A percentile compares a stretch with the other conserved stretches of the same genome.
These are phyloP conservation scores for Naganishia sp. DNA, from an alignment of 1,284 basidiomycete species.

Conservation along the genomic window DNA sequence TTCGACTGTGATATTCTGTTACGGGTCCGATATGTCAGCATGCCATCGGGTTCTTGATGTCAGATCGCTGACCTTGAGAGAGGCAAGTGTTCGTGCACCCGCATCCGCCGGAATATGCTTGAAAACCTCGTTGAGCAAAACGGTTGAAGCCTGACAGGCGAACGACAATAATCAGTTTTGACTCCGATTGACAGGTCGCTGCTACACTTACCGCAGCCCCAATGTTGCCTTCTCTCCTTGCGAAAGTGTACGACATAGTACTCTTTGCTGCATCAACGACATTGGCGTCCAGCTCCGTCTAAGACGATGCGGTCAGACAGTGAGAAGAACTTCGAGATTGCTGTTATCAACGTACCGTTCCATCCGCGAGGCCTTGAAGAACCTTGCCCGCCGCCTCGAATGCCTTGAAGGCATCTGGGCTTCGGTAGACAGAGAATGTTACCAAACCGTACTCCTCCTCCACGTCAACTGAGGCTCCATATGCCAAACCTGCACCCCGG, in stretches of 20 bases:
- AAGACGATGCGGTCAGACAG: constrained; percentile 11
- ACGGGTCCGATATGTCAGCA: not conserved
- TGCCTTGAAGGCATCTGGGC: constrained; percentile 82
- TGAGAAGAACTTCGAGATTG: not conserved
- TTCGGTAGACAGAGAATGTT: constrained; percentile 78
- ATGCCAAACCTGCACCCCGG: constrained; percentile 88
- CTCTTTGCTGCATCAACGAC: constrained; percentile 90
- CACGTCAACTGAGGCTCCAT: constrained; percentile 77
- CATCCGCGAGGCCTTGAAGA: constrained; percentile 72
- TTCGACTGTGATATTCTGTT: constrained; percentile 68
- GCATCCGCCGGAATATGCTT: constrained; percentile 74
- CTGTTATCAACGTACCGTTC: constrained; percentile 63
- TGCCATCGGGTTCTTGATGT: not conserved
- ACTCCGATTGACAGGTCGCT: constrained; percentile 39
- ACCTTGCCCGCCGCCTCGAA: constrained; percentile 78
- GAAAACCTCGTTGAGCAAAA: constrained; percentile 83
- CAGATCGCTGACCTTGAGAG: constrained; percentile 58
- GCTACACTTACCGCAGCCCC: constrained; percentile 67
- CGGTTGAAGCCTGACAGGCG: constrained; percentile 64
- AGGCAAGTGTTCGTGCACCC: constrained; percentile 72
- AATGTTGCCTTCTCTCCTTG: constrained; percentile 79
- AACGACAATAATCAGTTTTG: not conserved
- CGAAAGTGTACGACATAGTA: constrained; percentile 80
- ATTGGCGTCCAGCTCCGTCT: constrained; percentile 81
- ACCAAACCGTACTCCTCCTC: constrained; percentile 82